Base-by-base conservation (phyloP, 768 basidiomycete genomes). In the Boletales sp. region DNA sequence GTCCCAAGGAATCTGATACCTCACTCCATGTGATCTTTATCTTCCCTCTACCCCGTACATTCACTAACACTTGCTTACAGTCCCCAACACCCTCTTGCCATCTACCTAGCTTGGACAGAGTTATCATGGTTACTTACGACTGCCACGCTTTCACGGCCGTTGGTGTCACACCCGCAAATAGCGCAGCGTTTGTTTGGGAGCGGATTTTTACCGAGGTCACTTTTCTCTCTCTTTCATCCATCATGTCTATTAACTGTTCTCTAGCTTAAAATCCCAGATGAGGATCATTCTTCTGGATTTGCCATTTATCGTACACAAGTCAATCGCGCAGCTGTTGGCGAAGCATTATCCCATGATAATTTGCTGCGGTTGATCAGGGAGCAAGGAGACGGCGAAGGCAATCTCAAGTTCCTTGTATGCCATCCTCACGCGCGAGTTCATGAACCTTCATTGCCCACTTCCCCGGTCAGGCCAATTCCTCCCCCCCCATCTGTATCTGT, bases 231-330 rank as follows among this genome's bases (percentile, higher is more conserved):
- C 6, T 11, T 46, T 55, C 28, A 15, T 46, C 42, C 45, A 33
- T 34, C 11, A 32, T 25, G 18, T 12, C 38, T 46, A 44, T 34
- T 62, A 39, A 51, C 43, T 32, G 31, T 36, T 25, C 40, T 53
- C 8, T 55, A 92, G 90, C 73, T 93, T 54, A 81, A 83, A 63
- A 87, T 97, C 38, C 76, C 78, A 34, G 90, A 92, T 60, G 94
- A 94, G 51, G 90, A 95, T 49, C 84, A 88, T 62, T 66, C 75
- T 8, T 50, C 63, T 8, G 81, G 78, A 28, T 85, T 86, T 63
- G 81, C 84, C 21, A 86, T 98, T 48, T 93, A 90, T 72, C 86
- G 84, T 53, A 95, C 93, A 1, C 88, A 90, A 68, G 86, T 96
- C 59, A 90, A 88, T 51, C 78, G 81, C 25, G 86, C 76, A 56